Conservation (phyloP, 441 rosid species). For the Bocquillonia castaneifolia region DNA sequence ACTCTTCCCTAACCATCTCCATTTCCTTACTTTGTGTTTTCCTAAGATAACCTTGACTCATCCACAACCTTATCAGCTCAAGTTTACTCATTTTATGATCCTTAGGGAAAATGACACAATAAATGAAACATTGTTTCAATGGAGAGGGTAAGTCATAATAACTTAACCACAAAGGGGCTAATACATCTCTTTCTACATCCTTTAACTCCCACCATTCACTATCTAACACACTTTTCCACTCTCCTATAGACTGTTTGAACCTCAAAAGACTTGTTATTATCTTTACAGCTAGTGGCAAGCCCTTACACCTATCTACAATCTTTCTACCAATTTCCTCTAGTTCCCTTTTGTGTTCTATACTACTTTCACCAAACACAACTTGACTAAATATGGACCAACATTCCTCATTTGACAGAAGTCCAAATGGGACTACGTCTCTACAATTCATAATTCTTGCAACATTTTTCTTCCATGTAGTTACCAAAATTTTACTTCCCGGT, state of each 20-base stretch:
- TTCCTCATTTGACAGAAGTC: background rate
- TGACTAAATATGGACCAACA: background rate
- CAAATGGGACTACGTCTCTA: background rate
- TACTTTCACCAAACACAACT: background rate
- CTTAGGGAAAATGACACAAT: slow-evolving; percentile 3
- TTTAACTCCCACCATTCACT: background rate
- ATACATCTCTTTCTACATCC: background rate
- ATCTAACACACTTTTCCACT: background rate
- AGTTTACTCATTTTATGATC: background rate
- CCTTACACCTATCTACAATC: background rate
- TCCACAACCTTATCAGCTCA: background rate
- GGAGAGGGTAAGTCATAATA: background rate
- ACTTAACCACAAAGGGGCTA: background rate
- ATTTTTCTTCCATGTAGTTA: background rate
- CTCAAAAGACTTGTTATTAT: background rate
- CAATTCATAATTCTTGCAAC: background rate
- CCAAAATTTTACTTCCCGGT: slow-evolving; percentile 1
- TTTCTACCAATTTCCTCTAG: background rate
- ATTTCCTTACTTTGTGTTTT: background rate
- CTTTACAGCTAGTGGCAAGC: slow-evolving; percentile 1
- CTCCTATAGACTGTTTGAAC: background rate
- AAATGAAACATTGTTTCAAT: background rate
- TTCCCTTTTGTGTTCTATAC: too few species aligned
- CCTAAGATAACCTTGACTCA: background rate
- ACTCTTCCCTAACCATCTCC: background rate